A percentile compares a stretch with the other conserved stretches of the same genome.
phyloP scores from a whole-genome alignment of 805 yeast species.

The Starmerella apicola region DNA sequence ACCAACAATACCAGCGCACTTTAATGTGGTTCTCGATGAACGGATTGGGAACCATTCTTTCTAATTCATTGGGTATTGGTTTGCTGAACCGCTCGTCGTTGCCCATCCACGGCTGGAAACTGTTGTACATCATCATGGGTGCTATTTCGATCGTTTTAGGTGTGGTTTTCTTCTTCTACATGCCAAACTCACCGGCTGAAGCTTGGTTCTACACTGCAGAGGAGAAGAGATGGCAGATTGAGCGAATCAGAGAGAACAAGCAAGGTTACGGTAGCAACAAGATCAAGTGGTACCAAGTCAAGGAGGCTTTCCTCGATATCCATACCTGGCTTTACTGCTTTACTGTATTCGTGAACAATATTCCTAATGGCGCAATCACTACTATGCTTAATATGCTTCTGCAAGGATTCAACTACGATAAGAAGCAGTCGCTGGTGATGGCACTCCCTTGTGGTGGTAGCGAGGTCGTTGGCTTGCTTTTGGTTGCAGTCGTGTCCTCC shows the following conservation, averaged over 20 bases:
- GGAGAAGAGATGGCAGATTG: conserved; percentile 38
- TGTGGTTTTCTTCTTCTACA: conserved; percentile 33
- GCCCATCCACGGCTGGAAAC: conserved; percentile 43
- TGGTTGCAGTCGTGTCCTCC: conserved; percentile 9
- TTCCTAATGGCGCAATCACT: conserved; percentile 46
- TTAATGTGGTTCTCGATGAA: conserved; percentile 34
- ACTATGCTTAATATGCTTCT: conserved; percentile 38
- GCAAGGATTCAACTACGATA: conserved; percentile 34
- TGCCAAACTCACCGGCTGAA: conserved; percentile 44
- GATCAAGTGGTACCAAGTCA: conserved; percentile 43
- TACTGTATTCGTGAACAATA: conserved; percentile 32
- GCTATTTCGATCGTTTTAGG: conserved; percentile 43
- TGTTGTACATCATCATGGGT: conserved; percentile 50
- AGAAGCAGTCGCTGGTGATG: conserved; percentile 31
- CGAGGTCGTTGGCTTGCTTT: conserved; percentile 22
- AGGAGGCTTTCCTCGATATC: conserved; percentile 39
- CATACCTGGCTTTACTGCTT: conserved; percentile 39
- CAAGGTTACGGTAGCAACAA: conserved; percentile 47
- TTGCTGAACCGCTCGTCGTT: conserved; percentile 10
- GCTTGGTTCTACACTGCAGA: conserved; percentile 29
- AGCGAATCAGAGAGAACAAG: conserved; percentile 41
- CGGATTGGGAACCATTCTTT: conserved; percentile 33
- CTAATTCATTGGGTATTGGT: conserved; percentile 21
- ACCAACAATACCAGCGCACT: conserved; percentile 35
- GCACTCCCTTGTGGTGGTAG: conserved; percentile 36